Percentiles rank a stretch among this genome's conserved stretches.
Evolutionary conservation across 257 asterid species (phyloP).

Genomic region (Eucommia ulmoides): DNA sequence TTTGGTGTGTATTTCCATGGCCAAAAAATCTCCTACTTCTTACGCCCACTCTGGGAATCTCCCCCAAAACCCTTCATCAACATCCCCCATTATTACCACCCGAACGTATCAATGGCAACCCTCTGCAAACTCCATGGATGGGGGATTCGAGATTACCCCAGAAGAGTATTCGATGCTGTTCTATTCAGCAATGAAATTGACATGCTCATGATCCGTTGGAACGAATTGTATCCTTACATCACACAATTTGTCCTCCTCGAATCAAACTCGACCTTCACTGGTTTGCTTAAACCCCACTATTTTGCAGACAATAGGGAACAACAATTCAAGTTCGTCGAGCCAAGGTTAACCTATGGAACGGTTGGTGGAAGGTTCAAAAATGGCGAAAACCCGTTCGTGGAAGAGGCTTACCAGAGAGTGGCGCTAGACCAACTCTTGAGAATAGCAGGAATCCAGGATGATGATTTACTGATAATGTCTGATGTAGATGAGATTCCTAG

Average conservation of each 20-base stretch:
- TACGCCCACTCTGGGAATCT: constrained; percentile 65
- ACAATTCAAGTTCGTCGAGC: constrained; percentile 23
- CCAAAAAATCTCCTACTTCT: constrained; percentile 50
- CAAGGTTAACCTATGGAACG: constrained; percentile 21
- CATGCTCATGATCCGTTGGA: constrained; percentile 60
- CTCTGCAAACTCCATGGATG: constrained; percentile 69
- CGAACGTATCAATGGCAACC: constrained; percentile 44
- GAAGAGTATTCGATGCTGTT: constrained; percentile 62
- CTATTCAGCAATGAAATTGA: constrained; percentile 61
- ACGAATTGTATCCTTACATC: constrained; percentile 48
- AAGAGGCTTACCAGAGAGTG: constrained; percentile 27
- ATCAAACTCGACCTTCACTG: constrained; percentile 62
- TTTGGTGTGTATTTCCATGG: constrained; percentile 42
- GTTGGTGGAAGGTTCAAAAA: constrained; percentile 27
- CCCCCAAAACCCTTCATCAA: constrained; percentile 53
- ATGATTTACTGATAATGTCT: constrained; percentile 28
- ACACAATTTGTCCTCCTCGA: constrained; percentile 55
- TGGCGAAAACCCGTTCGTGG: constrained; percentile 30
- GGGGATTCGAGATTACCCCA: constrained; percentile 50
- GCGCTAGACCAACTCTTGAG: constrained; percentile 27
- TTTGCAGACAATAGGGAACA: constrained; percentile 31
- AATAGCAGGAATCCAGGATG: constrained; percentile 31
- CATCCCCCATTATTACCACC: constrained; percentile 46
- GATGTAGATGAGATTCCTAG: constrained; percentile 36
- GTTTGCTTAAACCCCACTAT: constrained; percentile 37